These are phyloP conservation scores for Hypoxylon sp. DNA, from an alignment of 2,329 filamentous ascomycete species.

Conservation along the genomic window DNA sequence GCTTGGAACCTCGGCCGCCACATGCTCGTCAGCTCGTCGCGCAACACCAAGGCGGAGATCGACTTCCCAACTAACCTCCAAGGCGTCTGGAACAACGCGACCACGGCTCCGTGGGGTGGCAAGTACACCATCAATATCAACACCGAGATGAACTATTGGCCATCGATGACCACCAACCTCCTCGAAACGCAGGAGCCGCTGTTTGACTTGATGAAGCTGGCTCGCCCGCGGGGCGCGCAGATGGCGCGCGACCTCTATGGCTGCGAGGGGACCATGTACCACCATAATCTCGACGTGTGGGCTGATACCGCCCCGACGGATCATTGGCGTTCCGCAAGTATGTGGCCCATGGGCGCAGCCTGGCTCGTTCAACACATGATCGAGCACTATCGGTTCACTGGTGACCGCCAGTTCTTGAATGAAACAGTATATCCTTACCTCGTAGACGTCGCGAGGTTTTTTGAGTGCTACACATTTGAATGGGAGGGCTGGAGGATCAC, in stretches of 20 bases:
- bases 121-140: conserved; percentile 66
- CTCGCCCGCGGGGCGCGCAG: background rate
- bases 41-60: conserved; percentile 36
- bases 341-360: background rate
- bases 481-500: conserved; percentile 49
- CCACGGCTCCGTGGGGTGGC: conserved; percentile 58
- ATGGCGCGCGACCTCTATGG: background rate
- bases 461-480: conserved; percentile 51
- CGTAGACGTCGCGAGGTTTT: conserved; percentile 49
- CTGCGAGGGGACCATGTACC: background rate
- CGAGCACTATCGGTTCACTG: background rate
- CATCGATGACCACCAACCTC: conserved; percentile 42
- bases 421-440: conserved; percentile 38
- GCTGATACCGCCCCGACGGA: background rate
- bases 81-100: conserved; percentile 58
- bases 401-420: background rate
- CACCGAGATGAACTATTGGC: conserved; percentile 66
- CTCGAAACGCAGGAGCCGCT: conserved; percentile 13
- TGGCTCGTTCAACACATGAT: background rate
- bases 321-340: background rate
- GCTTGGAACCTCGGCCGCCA: background rate
- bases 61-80: conserved; percentile 56
- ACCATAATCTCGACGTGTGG: background rate
- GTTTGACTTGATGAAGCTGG: conserved; percentile 22
- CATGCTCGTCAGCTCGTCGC: background rate